Percentiles rank a stretch among this genome's conserved stretches.
Conservation (phyloP, 2,329 filamentous ascomycete species). For the Nigrospora oryzae region DNA sequence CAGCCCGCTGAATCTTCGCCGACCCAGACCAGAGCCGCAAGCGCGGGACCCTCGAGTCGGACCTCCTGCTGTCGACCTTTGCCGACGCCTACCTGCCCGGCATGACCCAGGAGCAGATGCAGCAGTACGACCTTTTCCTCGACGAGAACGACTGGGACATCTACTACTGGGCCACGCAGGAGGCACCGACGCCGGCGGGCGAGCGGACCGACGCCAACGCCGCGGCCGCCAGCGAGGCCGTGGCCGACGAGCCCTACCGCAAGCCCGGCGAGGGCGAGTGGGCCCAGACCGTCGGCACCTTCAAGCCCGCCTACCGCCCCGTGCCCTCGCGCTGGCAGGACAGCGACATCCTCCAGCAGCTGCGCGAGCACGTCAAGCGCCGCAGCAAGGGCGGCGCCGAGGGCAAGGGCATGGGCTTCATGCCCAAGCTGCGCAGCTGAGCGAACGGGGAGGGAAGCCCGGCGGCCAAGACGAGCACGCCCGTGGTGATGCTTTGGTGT, state of each 20-base stretch:
- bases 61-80: slow-evolving; percentile 94
- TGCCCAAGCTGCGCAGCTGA: slow-evolving; percentile 35
- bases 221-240: slow-evolving; percentile 19
- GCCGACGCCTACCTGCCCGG: slow-evolving; percentile 67
- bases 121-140: slow-evolving; percentile 83
- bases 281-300: slow-evolving; percentile 92
- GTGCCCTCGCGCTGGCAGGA: slow-evolving; percentile 80
- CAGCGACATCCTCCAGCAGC: slow-evolving; percentile 67
- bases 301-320: slow-evolving; percentile 86
- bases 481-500: too few species aligned
- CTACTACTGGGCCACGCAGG: slow-evolving; percentile 98
- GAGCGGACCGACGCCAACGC: slow-evolving; percentile 13
- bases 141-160: slow-evolving; percentile 99
- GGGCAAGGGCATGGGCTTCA: slow-evolving; percentile 45
- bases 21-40: slow-evolving; percentile 86
- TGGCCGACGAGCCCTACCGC: slow-evolving; percentile 16
- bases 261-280: slow-evolving; percentile 63
- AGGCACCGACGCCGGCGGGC: slow-evolving; percentile 47
- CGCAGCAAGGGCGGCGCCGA: slow-evolving; percentile 53
- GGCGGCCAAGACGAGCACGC: background rate
- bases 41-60: slow-evolving; percentile 88
- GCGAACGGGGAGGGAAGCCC: background rate
- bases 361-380: slow-evolving; percentile 73
- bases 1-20: background rate
- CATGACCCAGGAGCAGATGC: slow-evolving; percentile 67